A percentile compares a stretch with the other conserved stretches of the same genome.
phyloP scores from a whole-genome alignment of 192 early-diverging fungal species.

The Coemansia sp. region DNA sequence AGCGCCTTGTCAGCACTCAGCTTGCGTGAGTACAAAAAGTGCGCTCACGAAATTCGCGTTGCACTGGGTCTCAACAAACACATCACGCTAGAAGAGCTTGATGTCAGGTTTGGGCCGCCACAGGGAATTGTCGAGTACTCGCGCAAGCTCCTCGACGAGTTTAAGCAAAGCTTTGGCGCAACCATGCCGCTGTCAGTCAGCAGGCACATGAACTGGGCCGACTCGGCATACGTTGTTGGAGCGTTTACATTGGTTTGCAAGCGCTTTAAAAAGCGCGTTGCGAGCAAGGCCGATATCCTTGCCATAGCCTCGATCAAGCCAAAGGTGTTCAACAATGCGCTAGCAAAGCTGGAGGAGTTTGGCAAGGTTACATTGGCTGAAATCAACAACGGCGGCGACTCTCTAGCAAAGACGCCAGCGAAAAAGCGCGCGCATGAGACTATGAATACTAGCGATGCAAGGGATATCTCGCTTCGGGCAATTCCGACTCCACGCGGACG shows the following conservation, averaged over 20 bases:
- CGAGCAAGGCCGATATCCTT: slow-evolving; percentile 24
- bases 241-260: slow-evolving; percentile 40
- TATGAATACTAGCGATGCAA: neutral
- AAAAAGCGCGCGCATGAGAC: slow-evolving; percentile 15
- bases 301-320: slow-evolving; percentile 15
- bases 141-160: slow-evolving; percentile 33
- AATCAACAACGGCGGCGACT: slow-evolving; percentile 10
- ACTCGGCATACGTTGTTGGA: slow-evolving; percentile 40
- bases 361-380: slow-evolving; percentile 19
- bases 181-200: slow-evolving; percentile 28
- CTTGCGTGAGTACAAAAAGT: slow-evolving; percentile 20
- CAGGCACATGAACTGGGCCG: slow-evolving; percentile 33
- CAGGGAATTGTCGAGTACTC: slow-evolving; percentile 23
- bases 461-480: neutral
- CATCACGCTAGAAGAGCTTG: slow-evolving; percentile 43
- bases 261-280: slow-evolving; percentile 43
- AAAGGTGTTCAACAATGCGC: slow-evolving; percentile 18
- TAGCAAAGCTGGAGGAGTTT: slow-evolving; percentile 29
- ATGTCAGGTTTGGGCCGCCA: slow-evolving; percentile 41
- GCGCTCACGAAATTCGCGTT: slow-evolving; percentile 27
- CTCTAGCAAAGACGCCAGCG: slow-evolving; percentile 15
- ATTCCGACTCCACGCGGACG: neutral
- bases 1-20: slow-evolving; percentile 33
- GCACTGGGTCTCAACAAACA: slow-evolving; percentile 38
- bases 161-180: slow-evolving; percentile 17